Base-by-base conservation (phyloP, 345 rosid species). In the Eutrema japonicum region DNA sequence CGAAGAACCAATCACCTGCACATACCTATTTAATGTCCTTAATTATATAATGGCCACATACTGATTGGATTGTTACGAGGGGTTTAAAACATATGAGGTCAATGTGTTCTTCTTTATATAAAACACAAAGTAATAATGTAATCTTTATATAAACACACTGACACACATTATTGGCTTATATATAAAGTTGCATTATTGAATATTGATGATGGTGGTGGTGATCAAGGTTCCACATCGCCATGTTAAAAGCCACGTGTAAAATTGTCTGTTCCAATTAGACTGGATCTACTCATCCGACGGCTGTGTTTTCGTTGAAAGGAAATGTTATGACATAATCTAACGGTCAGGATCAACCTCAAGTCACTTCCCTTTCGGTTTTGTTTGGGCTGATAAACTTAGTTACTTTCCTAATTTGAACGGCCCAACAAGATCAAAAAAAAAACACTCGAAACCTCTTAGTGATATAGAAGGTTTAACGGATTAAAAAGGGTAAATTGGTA, bases 361-460 rank as follows among this genome's bases (percentile, higher is more conserved):
- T 56, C 58, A 55, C 57, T 27, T 65, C 58, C 49, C 26, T 47
- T 56, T 64, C 50, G 9, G 58, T 10, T 55, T 55, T 47, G 53
- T 66, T 50, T 74, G 77, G 71, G 71, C 77, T 64, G 5, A 64
- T 50, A 37, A 52, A 67, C n/a, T 46, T 8, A 64, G 56, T 35
- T 22, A 32, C 35, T 48, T 65, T 49, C 33, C 56, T 1, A 37
- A 49, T 65, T 18, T 46, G 30, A 59, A 30, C 12, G 53, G 63
- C 69, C 76, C 54, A 71, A 61, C 14, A 64, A 42, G 46, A 4
- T 3, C 12, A 35, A 42, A 41, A 26, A 7, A 41, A 2, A 12
- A 16, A 12, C 30, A 13, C 7, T 46, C 33, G 3, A 36, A 55
- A 3, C 35, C 58, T 35, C 76, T 64, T 0, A 5, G 0, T 0